These are phyloP conservation scores for Eucalyptus regnans DNA, from an alignment of 345 rosid species.

Conservation along the genomic window DNA sequence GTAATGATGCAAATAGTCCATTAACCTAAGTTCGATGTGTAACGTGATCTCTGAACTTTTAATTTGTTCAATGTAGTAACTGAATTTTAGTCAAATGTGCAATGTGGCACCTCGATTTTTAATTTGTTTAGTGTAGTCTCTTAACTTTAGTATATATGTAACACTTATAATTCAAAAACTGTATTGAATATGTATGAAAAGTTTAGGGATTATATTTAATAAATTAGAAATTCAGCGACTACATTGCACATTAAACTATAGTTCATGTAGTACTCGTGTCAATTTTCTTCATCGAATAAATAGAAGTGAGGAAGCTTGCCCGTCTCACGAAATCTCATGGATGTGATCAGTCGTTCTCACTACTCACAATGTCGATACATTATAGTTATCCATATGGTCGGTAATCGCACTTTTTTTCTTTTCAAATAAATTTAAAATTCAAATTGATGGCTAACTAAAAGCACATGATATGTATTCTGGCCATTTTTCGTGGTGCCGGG, in stretches of 20 bases:
- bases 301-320: accelerated
- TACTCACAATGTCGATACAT: accelerated
- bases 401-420: accelerated
- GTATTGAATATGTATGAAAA: too few species aligned
- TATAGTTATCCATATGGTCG: background rate
- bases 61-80: accelerated
- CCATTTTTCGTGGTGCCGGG: background rate
- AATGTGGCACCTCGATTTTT: accelerated
- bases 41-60: accelerated
- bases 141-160: too few species aligned
- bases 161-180: accelerated
- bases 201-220: accelerated
- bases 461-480: background rate
- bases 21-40: accelerated
- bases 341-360: accelerated
- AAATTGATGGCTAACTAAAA: too few species aligned
- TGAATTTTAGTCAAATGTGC: too few species aligned
- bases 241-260: accelerated
- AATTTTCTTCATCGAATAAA: too few species aligned
- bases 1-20: background rate
- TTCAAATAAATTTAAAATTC: background rate
- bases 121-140: accelerated
- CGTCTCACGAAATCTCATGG: accelerated
- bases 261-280: accelerated
- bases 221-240: too few species aligned